Conservation (phyloP, 257 asterid species). For the Knoxia roxburghii region DNA sequence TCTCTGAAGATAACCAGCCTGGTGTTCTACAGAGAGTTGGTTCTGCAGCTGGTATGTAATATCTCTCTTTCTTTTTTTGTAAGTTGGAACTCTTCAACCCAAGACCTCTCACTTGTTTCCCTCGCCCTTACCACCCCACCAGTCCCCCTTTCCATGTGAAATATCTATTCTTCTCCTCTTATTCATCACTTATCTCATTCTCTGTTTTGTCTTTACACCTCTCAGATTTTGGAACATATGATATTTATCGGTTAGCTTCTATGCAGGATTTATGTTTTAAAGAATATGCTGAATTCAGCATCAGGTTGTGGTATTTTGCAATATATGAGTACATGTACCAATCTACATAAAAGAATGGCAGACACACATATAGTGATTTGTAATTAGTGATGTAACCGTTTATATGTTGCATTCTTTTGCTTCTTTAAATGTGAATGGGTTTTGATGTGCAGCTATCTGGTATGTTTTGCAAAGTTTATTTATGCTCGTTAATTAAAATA, state of each 20-base stretch:
- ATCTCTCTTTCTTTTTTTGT: too few species aligned
- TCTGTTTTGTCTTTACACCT: slow-evolving; percentile 6
- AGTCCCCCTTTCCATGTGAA: too few species aligned
- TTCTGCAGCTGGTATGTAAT: slow-evolving; percentile 88
- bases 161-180: not conserved
- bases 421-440: not conserved
- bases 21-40: slow-evolving; percentile 88
- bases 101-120: too few species aligned
- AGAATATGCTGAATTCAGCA: not conserved
- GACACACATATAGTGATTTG: not conserved
- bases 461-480: not conserved
- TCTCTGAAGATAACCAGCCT: slow-evolving; percentile 64
- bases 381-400: not conserved
- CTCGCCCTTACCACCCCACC: too few species aligned
- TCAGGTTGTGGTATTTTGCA: not conserved
- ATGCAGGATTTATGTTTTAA: not conserved
- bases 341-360: not conserved
- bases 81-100: too few species aligned
- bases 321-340: not conserved
- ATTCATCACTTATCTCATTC: not conserved
- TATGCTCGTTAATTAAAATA: not conserved
- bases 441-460: not conserved
- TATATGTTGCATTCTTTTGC: not conserved
- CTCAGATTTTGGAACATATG: not conserved
- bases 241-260: not conserved